A percentile compares a stretch with the other conserved stretches of the same genome.
phyloP scores from a whole-genome alignment of 305 asterid species.

The Solanum hybrid region DNA sequence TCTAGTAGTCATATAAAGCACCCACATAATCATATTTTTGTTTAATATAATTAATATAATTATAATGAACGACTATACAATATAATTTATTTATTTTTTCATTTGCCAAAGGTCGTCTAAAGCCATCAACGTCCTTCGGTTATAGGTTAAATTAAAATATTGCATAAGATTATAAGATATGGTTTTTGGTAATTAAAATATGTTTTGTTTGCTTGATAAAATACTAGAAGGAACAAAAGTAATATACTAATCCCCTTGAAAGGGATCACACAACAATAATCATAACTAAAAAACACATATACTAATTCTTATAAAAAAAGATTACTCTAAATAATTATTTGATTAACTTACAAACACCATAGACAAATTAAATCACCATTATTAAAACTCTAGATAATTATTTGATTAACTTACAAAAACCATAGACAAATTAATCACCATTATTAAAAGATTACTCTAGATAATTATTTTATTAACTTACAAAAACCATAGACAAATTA shows the following conservation, averaged over 20 bases:
- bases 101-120: no score
- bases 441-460: neutral
- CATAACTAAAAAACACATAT: neutral
- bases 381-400: neutral
- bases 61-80: neutral
- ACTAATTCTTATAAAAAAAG: neutral
- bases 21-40: neutral
- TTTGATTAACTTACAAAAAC: neutral
- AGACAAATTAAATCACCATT: no score
- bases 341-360: no score
- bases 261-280: neutral
- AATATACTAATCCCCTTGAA: neutral
- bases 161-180: no score
- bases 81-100: no score
- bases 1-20: neutral
- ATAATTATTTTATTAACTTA: neutral
- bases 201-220: no score
- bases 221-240: no score
- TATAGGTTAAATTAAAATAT: no score
- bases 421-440: neutral
- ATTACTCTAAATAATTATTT: no score
- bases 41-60: no score
- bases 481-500: neutral
- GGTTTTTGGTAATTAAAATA: no score
- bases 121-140: no score